phyloP scores from a whole-genome alignment of 108 stramenopile genomes.

The Fistulifera solaris region DNA sequence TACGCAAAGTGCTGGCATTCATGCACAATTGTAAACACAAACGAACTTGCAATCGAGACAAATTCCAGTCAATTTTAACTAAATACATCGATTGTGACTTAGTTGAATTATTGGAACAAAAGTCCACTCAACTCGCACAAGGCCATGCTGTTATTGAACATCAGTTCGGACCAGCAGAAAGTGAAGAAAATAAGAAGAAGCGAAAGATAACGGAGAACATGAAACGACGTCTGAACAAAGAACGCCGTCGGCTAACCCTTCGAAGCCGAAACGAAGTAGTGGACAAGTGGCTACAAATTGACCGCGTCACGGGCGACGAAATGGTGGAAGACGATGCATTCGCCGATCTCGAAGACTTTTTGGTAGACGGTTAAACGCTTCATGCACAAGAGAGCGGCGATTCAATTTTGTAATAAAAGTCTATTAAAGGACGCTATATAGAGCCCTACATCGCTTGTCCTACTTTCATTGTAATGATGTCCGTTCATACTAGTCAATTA shows the following conservation, averaged over 20 bases:
- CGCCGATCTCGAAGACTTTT: conserved; percentile 39
- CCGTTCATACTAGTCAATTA: too few species aligned
- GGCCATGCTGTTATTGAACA: conserved; percentile 1
- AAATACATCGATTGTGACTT: neutral
- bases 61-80: neutral
- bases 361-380: conserved; percentile 35
- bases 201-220: conserved; percentile 11
- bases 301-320: conserved; percentile 12
- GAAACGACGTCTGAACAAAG: conserved; percentile 1
- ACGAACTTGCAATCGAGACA: neutral
- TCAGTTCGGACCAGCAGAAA: neutral
- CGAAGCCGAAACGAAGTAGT: conserved; percentile 38
- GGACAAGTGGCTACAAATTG: conserved; percentile 21
- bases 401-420: too few species aligned
- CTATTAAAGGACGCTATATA: too few species aligned
- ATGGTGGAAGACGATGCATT: conserved; percentile 19
- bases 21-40: neutral
- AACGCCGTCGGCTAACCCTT: neutral
- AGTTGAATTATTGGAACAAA: neutral
- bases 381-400: too few species aligned
- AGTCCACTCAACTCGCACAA: neutral
- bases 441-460: too few species aligned
- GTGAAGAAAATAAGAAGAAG: conserved; percentile 6
- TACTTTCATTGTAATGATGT: too few species aligned
- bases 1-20: neutral